These are phyloP conservation scores for Vitis vinifera DNA, from an alignment of 164 flowering plant genomes.

Conservation along the genomic window DNA sequence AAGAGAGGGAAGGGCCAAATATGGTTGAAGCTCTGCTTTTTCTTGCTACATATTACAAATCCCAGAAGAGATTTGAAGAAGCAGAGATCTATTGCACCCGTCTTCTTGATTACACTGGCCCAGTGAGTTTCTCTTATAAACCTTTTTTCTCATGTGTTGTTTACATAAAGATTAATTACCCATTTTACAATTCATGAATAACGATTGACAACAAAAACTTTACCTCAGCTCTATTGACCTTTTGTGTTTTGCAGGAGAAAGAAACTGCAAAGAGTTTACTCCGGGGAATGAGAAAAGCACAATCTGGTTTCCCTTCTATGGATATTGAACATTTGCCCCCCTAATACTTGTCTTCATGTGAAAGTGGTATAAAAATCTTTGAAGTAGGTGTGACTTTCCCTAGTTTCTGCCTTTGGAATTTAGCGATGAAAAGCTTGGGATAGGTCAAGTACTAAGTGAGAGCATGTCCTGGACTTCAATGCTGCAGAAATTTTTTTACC, in stretches of 20 bases:
- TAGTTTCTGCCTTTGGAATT: too few relatives aligned
- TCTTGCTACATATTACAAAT: constrained; percentile 71
- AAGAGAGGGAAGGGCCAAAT: constrained; percentile 92
- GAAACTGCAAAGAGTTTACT: constrained; percentile 89
- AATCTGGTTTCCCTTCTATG: constrained; percentile 57
- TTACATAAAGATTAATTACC: not conserved
- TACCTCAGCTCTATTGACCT: not conserved
- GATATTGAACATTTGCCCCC: constrained; percentile 75
- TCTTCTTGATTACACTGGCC: constrained; percentile 86
- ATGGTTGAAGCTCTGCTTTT: constrained; percentile 84
- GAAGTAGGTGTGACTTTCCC: too few relatives aligned
- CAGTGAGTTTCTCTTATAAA: constrained; percentile 57
- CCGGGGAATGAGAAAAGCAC: constrained; percentile 60
- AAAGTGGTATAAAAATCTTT: too few relatives aligned
- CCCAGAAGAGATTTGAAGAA: constrained; percentile 71
- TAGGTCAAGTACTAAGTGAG: too few relatives aligned
- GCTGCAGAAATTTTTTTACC: too few relatives aligned
- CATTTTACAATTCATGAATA: not conserved
- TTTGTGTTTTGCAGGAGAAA: constrained; percentile 62
- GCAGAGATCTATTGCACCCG: constrained; percentile 88
- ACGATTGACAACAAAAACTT: not conserved
- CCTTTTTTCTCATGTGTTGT: not conserved
- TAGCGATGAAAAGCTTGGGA: too few relatives aligned
- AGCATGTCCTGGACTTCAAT: too few relatives aligned
- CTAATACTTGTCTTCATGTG: constrained; percentile 13